Evolutionary conservation across 805 yeast genomes (phyloP), one percentile per base, ranked within the genome.

Genomic region (Saccharomycopsis sp.): DNA sequence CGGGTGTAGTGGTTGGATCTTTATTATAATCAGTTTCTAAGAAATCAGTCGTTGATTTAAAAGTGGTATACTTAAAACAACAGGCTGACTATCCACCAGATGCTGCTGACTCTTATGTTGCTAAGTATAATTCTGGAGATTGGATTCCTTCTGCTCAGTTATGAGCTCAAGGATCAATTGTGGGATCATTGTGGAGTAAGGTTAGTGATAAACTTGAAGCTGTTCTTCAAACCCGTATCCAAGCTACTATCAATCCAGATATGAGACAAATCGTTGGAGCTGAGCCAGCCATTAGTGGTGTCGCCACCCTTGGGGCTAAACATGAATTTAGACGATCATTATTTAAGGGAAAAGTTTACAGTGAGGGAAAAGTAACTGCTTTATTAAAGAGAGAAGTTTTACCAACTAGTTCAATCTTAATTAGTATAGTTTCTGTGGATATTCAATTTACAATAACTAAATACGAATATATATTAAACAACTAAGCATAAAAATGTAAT

Each of bases 261-360:
- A 70, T 79, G 70, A 84, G 86, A 54, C 71, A 76, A 40, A 82
- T 89, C 57, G 76, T 83, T 49, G 88, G 89, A 46, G 74, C 78
- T 53, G 86, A 84, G 59, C 84, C 94, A 26, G 77, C 79, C 33
- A 70, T 88, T 45, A 96, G 89, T 58, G 97, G 95, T 57, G 72
- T 74, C 55, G 88, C 98, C 53, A 83, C 96, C 46, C 60, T 89
- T 43, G 98, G 96, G 65, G 95, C 95, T 55, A 92, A 89, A 67
- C 88, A 89, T 65, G 97, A 92, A 69, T 92, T 86, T 74, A 86
- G 96, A 69, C 94, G 85, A 65, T 80, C 94, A 44, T 79, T 86
- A 40, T 87, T 87, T 76, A 79, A 97, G 65, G 96, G 96, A 57
- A 94, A 88, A 63, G 57, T 92, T 47, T 96, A 87, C 66, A 76